Evolutionary conservation across 331 rosid species (phyloP).

Genomic region (Quercus phellos): DNA sequence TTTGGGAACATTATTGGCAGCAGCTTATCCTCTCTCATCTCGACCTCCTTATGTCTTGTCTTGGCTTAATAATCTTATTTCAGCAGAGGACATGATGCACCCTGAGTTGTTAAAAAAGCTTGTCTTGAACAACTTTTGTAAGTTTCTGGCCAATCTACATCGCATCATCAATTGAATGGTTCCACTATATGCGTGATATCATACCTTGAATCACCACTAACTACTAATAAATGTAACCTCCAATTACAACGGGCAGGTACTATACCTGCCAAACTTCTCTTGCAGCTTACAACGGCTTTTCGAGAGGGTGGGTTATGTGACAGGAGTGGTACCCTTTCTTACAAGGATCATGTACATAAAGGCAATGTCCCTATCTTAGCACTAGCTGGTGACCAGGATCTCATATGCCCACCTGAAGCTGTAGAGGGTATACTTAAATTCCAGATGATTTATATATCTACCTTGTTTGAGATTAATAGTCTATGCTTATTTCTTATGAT

Average conservation of each 20-base stretch:
- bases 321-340: slow-evolving; percentile 59
- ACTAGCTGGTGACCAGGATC: slow-evolving; percentile 93
- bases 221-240: not conserved
- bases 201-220: not conserved
- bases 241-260: slow-evolving; percentile 59
- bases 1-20: slow-evolving; percentile 76
- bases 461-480: slow-evolving; percentile 1
- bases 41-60: slow-evolving; percentile 75
- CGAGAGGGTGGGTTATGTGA: slow-evolving; percentile 78
- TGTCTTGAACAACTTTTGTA: slow-evolving; percentile 89
- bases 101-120: slow-evolving; percentile 83
- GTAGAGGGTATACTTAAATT: slow-evolving; percentile 62
- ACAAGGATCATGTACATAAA: slow-evolving; percentile 79
- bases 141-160: slow-evolving; percentile 22
- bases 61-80: slow-evolving; percentile 80
- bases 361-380: slow-evolving; percentile 72
- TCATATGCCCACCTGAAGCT: slow-evolving; percentile 96
- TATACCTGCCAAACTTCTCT: slow-evolving; percentile 79
- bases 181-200: not conserved
- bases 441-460: slow-evolving; percentile 11
- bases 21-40: slow-evolving; percentile 86
- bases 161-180: not conserved
- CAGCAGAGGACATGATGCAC: slow-evolving; percentile 96
- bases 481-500: slow-evolving; percentile 13
- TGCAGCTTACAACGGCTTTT: slow-evolving; percentile 96